Evolutionary conservation across 768 basidiomycete genomes (phyloP).

Genomic region (Amanita pallidorosea): DNA sequence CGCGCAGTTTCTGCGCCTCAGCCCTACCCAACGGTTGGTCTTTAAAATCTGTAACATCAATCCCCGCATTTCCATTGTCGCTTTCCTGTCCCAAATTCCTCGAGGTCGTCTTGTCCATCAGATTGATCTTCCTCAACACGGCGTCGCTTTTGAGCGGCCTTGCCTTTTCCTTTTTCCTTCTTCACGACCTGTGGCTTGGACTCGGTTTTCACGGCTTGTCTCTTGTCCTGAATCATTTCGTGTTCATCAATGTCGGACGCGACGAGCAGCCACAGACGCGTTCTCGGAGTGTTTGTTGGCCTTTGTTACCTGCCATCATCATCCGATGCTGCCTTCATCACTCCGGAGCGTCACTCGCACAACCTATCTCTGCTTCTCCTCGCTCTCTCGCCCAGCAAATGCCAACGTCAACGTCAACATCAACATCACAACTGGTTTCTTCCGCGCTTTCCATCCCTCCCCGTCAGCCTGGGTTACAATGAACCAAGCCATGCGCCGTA

Average conservation of each 20-base stretch:
- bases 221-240: conserved; percentile 43
- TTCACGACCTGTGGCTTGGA: conserved; percentile 20
- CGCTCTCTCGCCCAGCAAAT: conserved; percentile 5
- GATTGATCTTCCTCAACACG: conserved; percentile 13
- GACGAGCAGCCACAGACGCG: conserved; percentile 25
- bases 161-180: conserved; percentile 25
- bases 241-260: conserved; percentile 24
- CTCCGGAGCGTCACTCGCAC: conserved; percentile 22
- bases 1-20: conserved; percentile 41
- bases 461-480: conserved; percentile 55
- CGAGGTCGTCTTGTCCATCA: conserved; percentile 14
- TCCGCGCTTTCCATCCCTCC: conserved; percentile 54
- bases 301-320: conserved; percentile 15
- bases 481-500: conserved; percentile 81
- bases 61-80: conserved; percentile 37
- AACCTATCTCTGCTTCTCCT: conserved; percentile 13
- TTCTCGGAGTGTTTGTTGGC: conserved; percentile 14
- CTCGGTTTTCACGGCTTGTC: conserved; percentile 33
- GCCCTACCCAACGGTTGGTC: conserved; percentile 56
- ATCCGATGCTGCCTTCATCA: conserved; percentile 26
- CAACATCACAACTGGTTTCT: conserved; percentile 7
- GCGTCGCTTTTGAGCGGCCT: conserved; percentile 17
- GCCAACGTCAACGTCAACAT: not conserved
- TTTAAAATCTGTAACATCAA: conserved; percentile 50
- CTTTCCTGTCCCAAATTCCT: conserved; percentile 17